Evolutionary conservation across 1,284 basidiomycete species (phyloP), one percentile per base, ranked within the genome.

Genomic region (Ustilago nuda): DNA sequence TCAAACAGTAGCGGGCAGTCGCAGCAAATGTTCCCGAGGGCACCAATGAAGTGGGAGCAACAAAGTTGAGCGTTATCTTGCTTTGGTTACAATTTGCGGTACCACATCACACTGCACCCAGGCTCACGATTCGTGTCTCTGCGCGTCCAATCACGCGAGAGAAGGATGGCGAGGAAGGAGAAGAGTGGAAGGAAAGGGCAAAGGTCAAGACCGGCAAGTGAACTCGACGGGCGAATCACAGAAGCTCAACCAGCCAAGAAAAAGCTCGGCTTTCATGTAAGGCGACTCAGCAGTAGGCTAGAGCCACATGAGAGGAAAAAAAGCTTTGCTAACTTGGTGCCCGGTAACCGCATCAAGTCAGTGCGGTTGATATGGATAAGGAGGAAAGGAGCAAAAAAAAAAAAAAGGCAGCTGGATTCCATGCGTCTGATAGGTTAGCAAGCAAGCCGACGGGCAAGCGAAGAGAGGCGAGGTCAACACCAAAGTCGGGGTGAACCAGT

Each of bases 401-500:
- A 19, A 19, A 19, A n/a, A 54, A 37, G 32, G 32, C 15, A 37
- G 52, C 52, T 36, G 35, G 5, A 23, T 36, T 50, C 55, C 60
- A 61, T 54, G 52, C 60, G 50, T 30, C 53, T 37, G 61, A 63
- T 63, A 63, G 51, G 19, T 19, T 19, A 19, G 19, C 19, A 19
- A 19, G 19, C 19, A 19, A 19, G 19, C 19, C 19, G 19, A 19
- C 19, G 19, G 19, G 19, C 58, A 61, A 53, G 57, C 57, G 32
- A 59, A 15, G 23, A 37, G n/a, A 55, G 53, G 33, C 53, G 37
- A 55, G 37, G 37, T 37, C 51, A 51, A 51, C 33, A 13, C 37
- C 23, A 33, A 60, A 54, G 63, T 59, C 19, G 56, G 63, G 57
- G 56, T 48, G 19, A 39, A 32, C 62, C 56, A 65, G 51, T 66